Evolutionary conservation across 805 yeast species (phyloP).

Genomic region (Candida nanaspora): DNA sequence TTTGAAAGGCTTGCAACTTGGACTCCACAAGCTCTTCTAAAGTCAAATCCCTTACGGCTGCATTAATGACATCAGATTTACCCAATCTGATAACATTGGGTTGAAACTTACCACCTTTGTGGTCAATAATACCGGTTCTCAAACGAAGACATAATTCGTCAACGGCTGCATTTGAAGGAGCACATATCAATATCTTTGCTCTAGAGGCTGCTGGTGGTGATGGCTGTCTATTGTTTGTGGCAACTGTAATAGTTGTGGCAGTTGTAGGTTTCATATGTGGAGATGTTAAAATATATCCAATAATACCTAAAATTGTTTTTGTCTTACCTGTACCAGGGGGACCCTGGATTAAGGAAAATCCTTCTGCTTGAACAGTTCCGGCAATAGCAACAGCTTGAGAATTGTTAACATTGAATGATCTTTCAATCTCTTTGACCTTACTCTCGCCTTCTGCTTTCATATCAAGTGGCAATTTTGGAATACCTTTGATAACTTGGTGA

Average conservation of each 20-base stretch:
- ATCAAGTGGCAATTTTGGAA: constrained; percentile 41
- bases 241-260: constrained; percentile 1
- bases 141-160: constrained; percentile 88
- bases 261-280: constrained; percentile 8
- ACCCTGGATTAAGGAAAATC: constrained; percentile 91
- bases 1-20: constrained; percentile 21
- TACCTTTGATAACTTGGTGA: constrained; percentile 59
- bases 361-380: constrained; percentile 54
- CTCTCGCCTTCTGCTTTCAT: constrained; percentile 23
- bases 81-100: constrained; percentile 86
- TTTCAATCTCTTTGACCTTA: constrained; percentile 32
- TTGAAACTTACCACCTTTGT: constrained; percentile 42
- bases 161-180: constrained; percentile 98
- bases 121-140: constrained; percentile 55
- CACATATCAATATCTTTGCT: constrained; percentile 78
- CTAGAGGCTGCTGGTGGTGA: constrained; percentile 11
- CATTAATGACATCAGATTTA: constrained; percentile 78
- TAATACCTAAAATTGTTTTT: constrained; percentile 86
- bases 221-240: too few relatives aligned
- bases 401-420: constrained; percentile 56
- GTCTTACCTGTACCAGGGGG: constrained; percentile 99
- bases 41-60: constrained; percentile 73
- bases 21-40: constrained; percentile 78
- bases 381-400: constrained; percentile 91
- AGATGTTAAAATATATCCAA: constrained; percentile 63